These are phyloP conservation scores for Aureobasidium zeae DNA, from an alignment of 2,329 filamentous ascomycete genomes.

Conservation along the genomic window DNA sequence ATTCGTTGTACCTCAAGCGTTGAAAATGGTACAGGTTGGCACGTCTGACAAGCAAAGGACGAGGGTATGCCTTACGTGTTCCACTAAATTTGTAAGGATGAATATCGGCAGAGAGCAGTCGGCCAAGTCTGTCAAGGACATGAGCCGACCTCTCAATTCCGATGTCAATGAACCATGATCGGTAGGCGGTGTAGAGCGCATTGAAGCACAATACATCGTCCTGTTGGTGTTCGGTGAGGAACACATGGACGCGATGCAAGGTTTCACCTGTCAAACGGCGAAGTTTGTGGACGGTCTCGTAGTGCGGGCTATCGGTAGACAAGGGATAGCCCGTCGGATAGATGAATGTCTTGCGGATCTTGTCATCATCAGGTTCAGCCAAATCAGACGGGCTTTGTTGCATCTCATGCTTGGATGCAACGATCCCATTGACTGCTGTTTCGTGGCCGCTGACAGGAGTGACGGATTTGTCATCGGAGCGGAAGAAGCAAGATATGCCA, in stretches of 20 bases:
- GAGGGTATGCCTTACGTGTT: conserved; percentile 81
- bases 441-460: conserved; percentile 27
- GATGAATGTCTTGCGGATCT: conserved; percentile 74
- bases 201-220: conserved; percentile 96
- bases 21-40: conserved; percentile 93
- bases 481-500: conserved; percentile 81
- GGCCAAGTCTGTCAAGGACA: conserved; percentile 75
- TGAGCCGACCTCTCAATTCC: conserved; percentile 93
- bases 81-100: conserved; percentile 92
- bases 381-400: conserved; percentile 44
- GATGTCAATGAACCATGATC: conserved; percentile 95
- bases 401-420: conserved; percentile 33
- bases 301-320: conserved; percentile 52
- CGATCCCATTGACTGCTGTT: conserved; percentile 21
- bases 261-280: conserved; percentile 72
- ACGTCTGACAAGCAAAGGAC: conserved; percentile 81
- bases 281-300: conserved; percentile 67
- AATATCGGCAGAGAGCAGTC: conserved; percentile 77
- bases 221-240: conserved; percentile 74
- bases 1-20: conserved; percentile 86
- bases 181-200: conserved; percentile 80
- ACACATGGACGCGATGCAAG: conserved; percentile 74
- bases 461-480: conserved; percentile 47
- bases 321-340: conserved; percentile 85
- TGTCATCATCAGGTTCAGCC: conserved; percentile 66